Percentiles rank a stretch among this genome's conserved stretches.
phyloP scores from a whole-genome alignment of 164 flowering plant species.

The Stephania yunnanensis region DNA sequence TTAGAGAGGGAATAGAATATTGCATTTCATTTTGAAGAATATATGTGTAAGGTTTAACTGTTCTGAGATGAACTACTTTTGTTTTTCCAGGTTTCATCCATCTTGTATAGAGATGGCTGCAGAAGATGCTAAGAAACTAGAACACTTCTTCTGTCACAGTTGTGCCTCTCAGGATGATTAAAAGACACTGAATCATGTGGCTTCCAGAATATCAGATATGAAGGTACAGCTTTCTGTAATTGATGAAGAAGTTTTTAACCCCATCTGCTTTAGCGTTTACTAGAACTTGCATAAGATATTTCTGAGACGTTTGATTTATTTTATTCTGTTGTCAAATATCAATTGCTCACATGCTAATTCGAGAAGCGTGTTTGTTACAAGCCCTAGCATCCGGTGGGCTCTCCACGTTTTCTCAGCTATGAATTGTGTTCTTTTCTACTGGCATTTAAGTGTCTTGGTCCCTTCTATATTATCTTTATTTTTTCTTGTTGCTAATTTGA shows the following conservation, averaged over 20 bases:
- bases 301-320: too few species aligned
- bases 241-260: constrained; percentile 3
- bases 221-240: constrained; percentile 39
- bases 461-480: too few species aligned
- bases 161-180: constrained; percentile 53
- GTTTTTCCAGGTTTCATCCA: constrained; percentile 65
- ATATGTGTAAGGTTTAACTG: neutral
- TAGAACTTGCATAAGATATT: too few species aligned
- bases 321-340: too few species aligned
- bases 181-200: constrained; percentile 38
- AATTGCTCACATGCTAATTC: neutral
- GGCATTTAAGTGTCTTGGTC: too few species aligned
- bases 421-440: too few species aligned
- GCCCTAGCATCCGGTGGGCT: neutral
- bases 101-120: constrained; percentile 58
- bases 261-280: neutral
- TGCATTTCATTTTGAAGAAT: neutral
- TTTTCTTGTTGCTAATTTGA: too few species aligned
- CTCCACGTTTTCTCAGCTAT: neutral
- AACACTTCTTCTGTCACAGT: constrained; percentile 58
- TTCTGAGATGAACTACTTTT: neutral
- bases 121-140: constrained; percentile 64
- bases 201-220: constrained; percentile 40
- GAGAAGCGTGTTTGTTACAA: neutral
- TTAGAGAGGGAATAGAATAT: too few species aligned